Base-by-base conservation (phyloP, 2,329 filamentous ascomycete species). In the Teratosphaeria pseudoeucalypti region DNA sequence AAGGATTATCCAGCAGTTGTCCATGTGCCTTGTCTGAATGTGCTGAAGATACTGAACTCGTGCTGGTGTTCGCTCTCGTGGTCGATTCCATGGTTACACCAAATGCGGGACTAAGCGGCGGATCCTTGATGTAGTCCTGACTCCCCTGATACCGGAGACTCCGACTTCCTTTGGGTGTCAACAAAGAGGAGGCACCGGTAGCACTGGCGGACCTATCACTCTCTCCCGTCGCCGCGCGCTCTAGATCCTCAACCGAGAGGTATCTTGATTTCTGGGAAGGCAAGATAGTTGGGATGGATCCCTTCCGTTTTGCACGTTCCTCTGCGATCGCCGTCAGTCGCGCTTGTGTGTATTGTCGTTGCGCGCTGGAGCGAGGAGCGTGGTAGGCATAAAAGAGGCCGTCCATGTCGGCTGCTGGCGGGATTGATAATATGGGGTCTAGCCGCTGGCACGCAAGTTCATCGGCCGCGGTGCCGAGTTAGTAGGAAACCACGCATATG, bases 371-470 rank as follows among this genome's bases (percentile, higher is more conserved):
- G n/a, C 58, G 58, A n/a, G 65, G 59, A 57, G 49, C 57, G 12
- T 59, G 29, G 57, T 66, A 64, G 52, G 62, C 63, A 59, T 62
- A 67, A 55, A 65, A 59, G 39, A 62, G 54, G 12, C 62, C 63
- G 53, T 54, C 53, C 53, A 54, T 54, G 27, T 16, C 12, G 27
- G 53, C 53, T 37, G 10, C 10, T 19, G 26, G 43, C n/a, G 43
- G 43, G 43, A 23, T n/a, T 49, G 43, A n/a, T n/a, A n/a, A 23
- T 6, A 19, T 23, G 9, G 16, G 16, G 19, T 49, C 43, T 49
- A 49, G 43, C 43, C 43, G 43, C 43, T 49, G n/a, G 43, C 11
- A n/a, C 43, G 43, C 43, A 10, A 6, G 43, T 49, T 49, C 43
- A 49, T 49, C 43, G 43, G 43, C 43, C 16, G 43, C 43, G 7